Conservation (phyloP, 2,329 filamentous ascomycete genomes). For the Sporothrix pseudoabietina region DNA sequence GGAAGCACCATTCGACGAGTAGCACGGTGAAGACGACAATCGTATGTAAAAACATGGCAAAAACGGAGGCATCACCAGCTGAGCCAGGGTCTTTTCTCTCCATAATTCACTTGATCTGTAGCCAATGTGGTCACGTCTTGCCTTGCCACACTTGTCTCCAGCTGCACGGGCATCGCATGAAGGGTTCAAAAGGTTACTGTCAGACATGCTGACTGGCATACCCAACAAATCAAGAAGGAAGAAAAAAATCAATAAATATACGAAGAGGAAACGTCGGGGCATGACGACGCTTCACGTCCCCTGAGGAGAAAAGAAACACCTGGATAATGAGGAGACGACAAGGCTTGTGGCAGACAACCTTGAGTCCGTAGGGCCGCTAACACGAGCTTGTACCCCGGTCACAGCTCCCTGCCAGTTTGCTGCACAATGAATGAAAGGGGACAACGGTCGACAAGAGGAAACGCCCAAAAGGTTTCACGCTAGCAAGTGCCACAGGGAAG, state of each 20-base stretch:
- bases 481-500: background rate
- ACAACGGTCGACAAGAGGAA: slow-evolving; percentile 11
- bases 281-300: background rate
- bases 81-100: background rate
- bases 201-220: background rate
- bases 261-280: background rate
- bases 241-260: background rate
- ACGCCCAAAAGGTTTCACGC: slow-evolving; percentile 18
- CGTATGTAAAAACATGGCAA: background rate
- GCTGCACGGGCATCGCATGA: background rate
- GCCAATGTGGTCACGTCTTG: slow-evolving; percentile 5
- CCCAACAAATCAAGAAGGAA: background rate
- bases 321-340: background rate
- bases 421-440: background rate
- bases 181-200: background rate
- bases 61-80: background rate
- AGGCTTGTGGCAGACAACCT: too few species aligned
- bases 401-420: background rate
- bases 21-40: background rate
- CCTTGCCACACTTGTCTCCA: background rate
- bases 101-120: too few species aligned
- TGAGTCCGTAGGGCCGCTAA: background rate
- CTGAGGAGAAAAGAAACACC: background rate
- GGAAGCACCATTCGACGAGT: background rate
- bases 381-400: background rate